phyloP scores from a whole-genome alignment of 495 filamentous ascomycete species.

The Hypoxylon trugodes region DNA sequence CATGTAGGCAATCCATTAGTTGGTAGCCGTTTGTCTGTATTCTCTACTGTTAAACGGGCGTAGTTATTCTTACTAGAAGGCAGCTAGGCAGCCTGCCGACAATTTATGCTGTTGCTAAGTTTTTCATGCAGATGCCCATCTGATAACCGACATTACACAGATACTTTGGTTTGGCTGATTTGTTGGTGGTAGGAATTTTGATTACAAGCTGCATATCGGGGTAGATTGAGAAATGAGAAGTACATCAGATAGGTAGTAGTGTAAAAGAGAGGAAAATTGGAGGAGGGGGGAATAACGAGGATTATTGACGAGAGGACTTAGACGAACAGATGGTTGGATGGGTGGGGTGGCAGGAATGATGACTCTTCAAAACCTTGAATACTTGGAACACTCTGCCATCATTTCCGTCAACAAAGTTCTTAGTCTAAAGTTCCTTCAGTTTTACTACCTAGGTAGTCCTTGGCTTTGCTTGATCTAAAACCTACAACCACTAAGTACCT shows the following conservation, averaged over 20 bases:
- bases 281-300: conserved; percentile 4
- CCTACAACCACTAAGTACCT: background rate
- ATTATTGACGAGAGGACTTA: background rate
- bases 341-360: conserved; percentile 12
- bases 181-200: conserved; percentile 10
- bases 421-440: conserved; percentile 16
- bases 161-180: conserved; percentile 8
- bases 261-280: background rate
- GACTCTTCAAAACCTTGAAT: conserved; percentile 18
- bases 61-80: background rate
- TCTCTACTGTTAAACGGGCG: too few relatives aligned
- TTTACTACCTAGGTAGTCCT: conserved; percentile 16
- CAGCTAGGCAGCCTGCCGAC: background rate
- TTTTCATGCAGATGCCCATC: conserved; percentile 19
- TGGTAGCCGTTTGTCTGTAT: too few relatives aligned
- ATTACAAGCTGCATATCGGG: conserved; percentile 15
- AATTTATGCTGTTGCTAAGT: conserved; percentile 10
- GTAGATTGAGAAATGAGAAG: background rate
- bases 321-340: background rate
- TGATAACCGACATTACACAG: conserved; percentile 16
- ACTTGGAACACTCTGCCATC: conserved; percentile 13
- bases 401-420: conserved; percentile 15
- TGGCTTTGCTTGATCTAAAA: conserved; percentile 4
- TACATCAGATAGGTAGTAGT: too few relatives aligned
- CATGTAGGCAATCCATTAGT: too few relatives aligned